These are phyloP conservation scores for Pichia kluyveri DNA, from an alignment of 805 yeast genomes.

Conservation along the genomic window DNA sequence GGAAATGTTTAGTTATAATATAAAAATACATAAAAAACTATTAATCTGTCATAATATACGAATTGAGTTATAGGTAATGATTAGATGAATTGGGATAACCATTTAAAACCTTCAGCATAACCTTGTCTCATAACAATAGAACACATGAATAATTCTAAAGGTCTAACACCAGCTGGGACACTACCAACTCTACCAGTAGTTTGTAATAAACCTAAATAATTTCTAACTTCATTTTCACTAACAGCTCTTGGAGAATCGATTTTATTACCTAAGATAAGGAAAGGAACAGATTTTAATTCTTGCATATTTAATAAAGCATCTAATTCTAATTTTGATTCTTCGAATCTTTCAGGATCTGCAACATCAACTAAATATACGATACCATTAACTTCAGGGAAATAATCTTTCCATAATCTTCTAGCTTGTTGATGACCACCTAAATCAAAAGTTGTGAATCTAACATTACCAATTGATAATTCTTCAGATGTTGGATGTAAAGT, in stretches of 20 bases:
- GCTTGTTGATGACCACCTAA: conserved; percentile 99
- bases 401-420: conserved; percentile 98
- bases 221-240: conserved; percentile 87
- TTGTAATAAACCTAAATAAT: conserved; percentile 75
- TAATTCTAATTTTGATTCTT: conserved; percentile 90
- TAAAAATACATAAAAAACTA: too few species aligned
- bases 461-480: conserved; percentile 93
- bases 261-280: conserved; percentile 90
- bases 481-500: conserved; percentile 98
- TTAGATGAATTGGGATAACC: conserved; percentile 93
- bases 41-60: neutral
- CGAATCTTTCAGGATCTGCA: conserved; percentile 91
- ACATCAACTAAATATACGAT: conserved; percentile 95
- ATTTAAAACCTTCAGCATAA: conserved; percentile 95
- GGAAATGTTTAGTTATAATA: too few species aligned
- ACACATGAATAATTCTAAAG: conserved; percentile 95
- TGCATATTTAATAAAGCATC: conserved; percentile 90
- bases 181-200: conserved; percentile 87
- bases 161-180: conserved; percentile 65
- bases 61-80: neutral
- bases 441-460: conserved; percentile 95
- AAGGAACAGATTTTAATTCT: conserved; percentile 84
- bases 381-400: conserved; percentile 98
- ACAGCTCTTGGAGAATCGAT: conserved; percentile 93
- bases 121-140: conserved; percentile 98